Base-by-base conservation (phyloP, 352 stramenopile species). In the Phytophthora multivora region DNA sequence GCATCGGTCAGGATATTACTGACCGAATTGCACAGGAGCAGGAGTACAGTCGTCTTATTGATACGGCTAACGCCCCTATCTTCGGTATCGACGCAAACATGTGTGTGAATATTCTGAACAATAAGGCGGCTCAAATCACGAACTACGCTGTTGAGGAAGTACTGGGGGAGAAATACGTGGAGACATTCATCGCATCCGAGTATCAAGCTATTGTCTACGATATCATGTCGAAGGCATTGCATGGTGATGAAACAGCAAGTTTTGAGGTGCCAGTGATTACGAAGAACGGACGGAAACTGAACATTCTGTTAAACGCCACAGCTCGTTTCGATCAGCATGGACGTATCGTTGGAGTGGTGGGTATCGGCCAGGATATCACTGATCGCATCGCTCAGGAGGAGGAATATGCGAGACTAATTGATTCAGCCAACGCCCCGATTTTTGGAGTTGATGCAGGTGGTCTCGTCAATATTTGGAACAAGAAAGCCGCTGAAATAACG, bases 1-100 rank as follows among this genome's bases (percentile, higher is more conserved):
- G 85, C 9, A 91, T 94, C 43, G 83, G 80, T 6, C 81, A 91
- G 50, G 85, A 93, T 50, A 85, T 89, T 31, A 85, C 80, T 3
- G 74, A 79, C 31, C 69, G 75, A 13, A 83, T 84, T 31, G 74
- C 72, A 0, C 75, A 86, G 47, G 76, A 95, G 30, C 84, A 91
- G 42, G 88, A 91, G 41, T 86, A 88, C 35, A 77, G 58, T 40
- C 63, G 79, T n/a, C 57, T 92, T 18, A 87, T 93, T 41, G 83
- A 93, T 48, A 89, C 73, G 25, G 80, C 83, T 3, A 90, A 93
- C 59, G 74, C 79, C 28, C 77, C 82, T 1, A 90, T 90, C 28
- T 89, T 93, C 43, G 83, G 80, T 19, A 58, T 90, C n/a, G 80
- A 93, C 52, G 58, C 51, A 1, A 75, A 92, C 18, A 82, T 82